A percentile compares a stretch with the other conserved stretches of the same genome.
phyloP scores from a whole-genome alignment of 495 filamentous ascomycete species.

The Lindgomyces ingoldianus region DNA sequence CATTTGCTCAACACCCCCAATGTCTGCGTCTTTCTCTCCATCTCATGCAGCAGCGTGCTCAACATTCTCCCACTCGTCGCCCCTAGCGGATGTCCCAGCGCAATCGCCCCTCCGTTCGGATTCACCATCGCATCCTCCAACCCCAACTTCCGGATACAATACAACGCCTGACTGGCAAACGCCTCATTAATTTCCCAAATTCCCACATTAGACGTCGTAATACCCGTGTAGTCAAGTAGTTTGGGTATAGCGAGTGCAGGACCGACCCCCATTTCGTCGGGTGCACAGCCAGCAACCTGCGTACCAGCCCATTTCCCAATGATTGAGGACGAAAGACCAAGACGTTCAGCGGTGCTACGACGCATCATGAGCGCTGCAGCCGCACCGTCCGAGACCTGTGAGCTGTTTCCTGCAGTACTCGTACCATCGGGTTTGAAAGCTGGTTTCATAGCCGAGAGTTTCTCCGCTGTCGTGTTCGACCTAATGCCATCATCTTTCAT shows the following conservation, averaged over 20 bases:
- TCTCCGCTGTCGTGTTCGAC: slow-evolving; percentile 63
- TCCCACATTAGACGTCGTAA: slow-evolving; percentile 68
- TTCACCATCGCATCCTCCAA: slow-evolving; percentile 67
- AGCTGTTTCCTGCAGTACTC: slow-evolving; percentile 84
- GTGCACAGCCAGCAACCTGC: slow-evolving; percentile 70
- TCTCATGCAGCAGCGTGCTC: slow-evolving; percentile 45
- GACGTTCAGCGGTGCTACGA: slow-evolving; percentile 72
- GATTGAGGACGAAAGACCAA: slow-evolving; percentile 68
- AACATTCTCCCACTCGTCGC: slow-evolving; percentile 46
- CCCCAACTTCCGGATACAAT: slow-evolving; percentile 74
- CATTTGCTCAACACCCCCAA: slow-evolving; percentile 49
- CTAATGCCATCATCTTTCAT: slow-evolving; percentile 81
- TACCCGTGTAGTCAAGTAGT: slow-evolving; percentile 64
- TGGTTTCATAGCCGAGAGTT: slow-evolving; percentile 76
- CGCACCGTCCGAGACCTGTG: slow-evolving; percentile 84
- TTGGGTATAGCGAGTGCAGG: slow-evolving; percentile 84
- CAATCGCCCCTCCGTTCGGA: slow-evolving; percentile 62
- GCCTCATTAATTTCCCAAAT: slow-evolving; percentile 98
- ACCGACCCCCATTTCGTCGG: slow-evolving; percentile 93
- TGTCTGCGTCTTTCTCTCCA: slow-evolving; percentile 44
- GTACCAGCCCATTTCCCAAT: slow-evolving; percentile 79
- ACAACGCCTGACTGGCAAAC: slow-evolving; percentile 85
- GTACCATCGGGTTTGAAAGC: slow-evolving; percentile 73
- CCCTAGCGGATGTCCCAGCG: slow-evolving; percentile 48
- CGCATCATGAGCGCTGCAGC: slow-evolving; percentile 81